A percentile compares a stretch with the other conserved stretches of the same genome.
Conservation (phyloP, 2,329 filamentous ascomycete species). For the Colletotrichum theobromicola region DNA sequence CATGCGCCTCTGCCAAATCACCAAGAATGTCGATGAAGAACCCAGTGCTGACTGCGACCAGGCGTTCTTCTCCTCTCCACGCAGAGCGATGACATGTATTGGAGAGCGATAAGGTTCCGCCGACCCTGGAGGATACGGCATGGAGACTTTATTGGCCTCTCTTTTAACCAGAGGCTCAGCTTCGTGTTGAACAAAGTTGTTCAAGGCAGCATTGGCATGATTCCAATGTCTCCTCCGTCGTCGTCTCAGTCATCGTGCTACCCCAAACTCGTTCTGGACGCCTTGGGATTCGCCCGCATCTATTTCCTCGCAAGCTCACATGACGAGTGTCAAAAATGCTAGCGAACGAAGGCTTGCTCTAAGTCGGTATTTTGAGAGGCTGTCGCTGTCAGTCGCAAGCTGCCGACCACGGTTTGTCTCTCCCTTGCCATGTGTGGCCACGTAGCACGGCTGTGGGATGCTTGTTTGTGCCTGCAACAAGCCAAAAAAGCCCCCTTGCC, state of each 20-base stretch:
- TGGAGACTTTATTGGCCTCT: background rate
- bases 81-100: background rate
- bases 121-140: background rate
- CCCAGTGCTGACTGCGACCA: background rate
- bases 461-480: background rate
- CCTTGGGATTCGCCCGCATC: background rate
- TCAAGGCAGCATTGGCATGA: background rate
- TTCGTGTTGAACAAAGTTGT: background rate
- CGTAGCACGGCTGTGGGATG: background rate
- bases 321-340: background rate
- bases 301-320: background rate
- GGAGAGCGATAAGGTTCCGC: background rate
- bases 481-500: background rate
- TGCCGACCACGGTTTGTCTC: background rate
- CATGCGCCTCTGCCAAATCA: background rate
- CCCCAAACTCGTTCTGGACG: background rate
- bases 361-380: background rate
- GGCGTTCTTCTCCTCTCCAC: background rate
- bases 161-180: background rate
- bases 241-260: background rate
- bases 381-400: background rate
- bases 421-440: background rate
- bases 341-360: background rate
- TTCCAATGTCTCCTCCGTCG: background rate
- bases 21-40: background rate